A percentile compares a stretch with the other conserved stretches of the same genome.
These are phyloP conservation scores for Morella rubra DNA, from an alignment of 306 rosid species.

Conservation along the genomic window DNA sequence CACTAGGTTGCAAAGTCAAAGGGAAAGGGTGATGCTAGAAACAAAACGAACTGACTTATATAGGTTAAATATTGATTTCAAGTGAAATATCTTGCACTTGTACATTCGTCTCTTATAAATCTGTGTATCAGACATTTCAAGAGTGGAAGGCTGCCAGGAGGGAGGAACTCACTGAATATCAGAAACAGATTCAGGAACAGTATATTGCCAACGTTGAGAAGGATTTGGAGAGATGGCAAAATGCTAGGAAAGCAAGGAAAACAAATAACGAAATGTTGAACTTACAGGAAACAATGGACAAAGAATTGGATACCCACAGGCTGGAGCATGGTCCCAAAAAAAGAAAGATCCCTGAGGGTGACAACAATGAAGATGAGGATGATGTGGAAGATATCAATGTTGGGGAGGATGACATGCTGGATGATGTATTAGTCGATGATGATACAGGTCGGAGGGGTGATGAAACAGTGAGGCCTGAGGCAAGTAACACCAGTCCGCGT, in stretches of 20 bases:
- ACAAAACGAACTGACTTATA: background rate
- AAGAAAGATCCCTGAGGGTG: conserved; percentile 76
- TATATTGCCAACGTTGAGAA: conserved; percentile 82
- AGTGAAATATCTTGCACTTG: background rate
- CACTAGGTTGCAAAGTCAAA: background rate
- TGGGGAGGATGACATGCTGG: conserved; percentile 93
- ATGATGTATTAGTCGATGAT: conserved; percentile 74
- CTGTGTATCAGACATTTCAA: conserved; percentile 58
- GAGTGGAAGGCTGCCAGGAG: conserved; percentile 89
- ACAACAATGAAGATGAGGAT: conserved; percentile 78
- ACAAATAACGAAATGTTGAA: conserved; percentile 56
- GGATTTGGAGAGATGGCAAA: conserved; percentile 96
- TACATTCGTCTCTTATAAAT: background rate
- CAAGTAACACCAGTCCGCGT: conserved; percentile 31
- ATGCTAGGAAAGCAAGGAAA: conserved; percentile 74
- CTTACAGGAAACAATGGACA: conserved; percentile 98
- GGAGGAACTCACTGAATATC: conserved; percentile 80
- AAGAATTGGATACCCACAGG: conserved; percentile 93
- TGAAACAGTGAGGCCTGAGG: conserved; percentile 59
- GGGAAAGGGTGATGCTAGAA: background rate
- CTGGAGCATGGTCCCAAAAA: conserved; percentile 99
- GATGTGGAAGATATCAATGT: conserved; percentile 89
- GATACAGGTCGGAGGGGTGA: conserved; percentile 68
- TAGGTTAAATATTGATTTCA: background rate
- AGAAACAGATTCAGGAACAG: conserved; percentile 89